Evolutionary conservation across 495 filamentous ascomycete genomes (phyloP).

Genomic region (Penicillium dipodomyicola): DNA sequence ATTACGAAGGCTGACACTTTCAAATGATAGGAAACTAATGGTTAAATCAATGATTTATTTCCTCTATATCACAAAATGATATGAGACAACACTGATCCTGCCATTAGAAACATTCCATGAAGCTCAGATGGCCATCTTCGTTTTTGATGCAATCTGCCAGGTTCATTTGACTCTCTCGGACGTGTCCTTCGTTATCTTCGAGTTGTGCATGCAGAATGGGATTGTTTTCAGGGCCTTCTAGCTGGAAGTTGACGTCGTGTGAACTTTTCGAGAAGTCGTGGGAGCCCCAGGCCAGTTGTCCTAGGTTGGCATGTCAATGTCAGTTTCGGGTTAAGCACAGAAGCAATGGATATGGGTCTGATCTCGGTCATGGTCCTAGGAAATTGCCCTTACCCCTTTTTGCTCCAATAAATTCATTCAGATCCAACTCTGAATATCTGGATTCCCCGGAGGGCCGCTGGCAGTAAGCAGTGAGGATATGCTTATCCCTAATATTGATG

Average conservation of each 20-base stretch:
- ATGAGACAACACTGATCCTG: neutral
- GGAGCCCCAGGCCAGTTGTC: conserved; percentile 25
- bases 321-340: neutral
- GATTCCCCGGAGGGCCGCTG: conserved; percentile 20
- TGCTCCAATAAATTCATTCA: conserved; percentile 20
- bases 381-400: conserved; percentile 20
- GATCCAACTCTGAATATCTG: conserved; percentile 26
- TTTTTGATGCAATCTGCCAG: conserved; percentile 30
- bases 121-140: conserved; percentile 26
- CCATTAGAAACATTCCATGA: conserved; percentile 30
- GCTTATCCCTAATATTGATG: conserved; percentile 23
- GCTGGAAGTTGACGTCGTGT: conserved; percentile 16
- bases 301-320: conserved; percentile 10
- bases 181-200: conserved; percentile 14
- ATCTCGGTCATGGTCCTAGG: too few species aligned
- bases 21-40: neutral
- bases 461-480: conserved; percentile 27
- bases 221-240: conserved; percentile 22
- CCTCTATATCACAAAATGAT: neutral
- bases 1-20: neutral
- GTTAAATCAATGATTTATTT: neutral
- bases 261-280: conserved; percentile 17
- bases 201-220: conserved; percentile 24
- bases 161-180: conserved; percentile 17
- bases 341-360: neutral